phyloP scores from a whole-genome alignment of 352 stramenopile species.

The Bremia lactucae region DNA sequence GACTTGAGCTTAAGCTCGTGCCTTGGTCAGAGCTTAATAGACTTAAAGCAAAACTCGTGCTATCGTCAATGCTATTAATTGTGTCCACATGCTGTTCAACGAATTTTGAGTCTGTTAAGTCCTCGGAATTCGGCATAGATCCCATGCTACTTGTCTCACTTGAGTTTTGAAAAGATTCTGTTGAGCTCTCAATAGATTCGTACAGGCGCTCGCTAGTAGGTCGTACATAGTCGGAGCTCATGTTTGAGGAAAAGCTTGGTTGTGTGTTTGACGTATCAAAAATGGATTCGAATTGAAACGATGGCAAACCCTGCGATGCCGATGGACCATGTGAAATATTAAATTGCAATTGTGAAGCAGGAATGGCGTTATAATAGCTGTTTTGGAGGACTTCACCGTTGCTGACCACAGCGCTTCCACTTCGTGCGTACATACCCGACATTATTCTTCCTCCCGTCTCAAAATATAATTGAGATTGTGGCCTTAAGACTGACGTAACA shows the following conservation, averaged over 20 bases:
- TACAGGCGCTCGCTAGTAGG: not conserved
- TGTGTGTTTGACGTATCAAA: constrained; percentile 17
- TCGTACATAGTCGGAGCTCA: constrained; percentile 11
- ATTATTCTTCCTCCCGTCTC: not conserved
- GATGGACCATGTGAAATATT: constrained; percentile 3
- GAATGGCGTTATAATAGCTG: not conserved
- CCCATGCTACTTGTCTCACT: constrained; percentile 7
- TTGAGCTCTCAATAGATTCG: constrained; percentile 7
- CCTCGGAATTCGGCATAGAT: not conserved
- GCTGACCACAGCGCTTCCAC: not conserved
- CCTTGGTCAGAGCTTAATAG: constrained; percentile 8
- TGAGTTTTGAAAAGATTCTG: constrained; percentile 2
- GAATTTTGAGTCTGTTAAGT: constrained; percentile 1
- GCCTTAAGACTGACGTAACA: constrained; percentile 2
- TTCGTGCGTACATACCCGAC: not conserved
- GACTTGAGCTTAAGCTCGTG: constrained; percentile 19
- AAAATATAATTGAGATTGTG: constrained; percentile 4
- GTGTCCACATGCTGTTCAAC: not conserved
- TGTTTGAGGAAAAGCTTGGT: constrained; percentile 22
- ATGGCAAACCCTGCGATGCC: constrained; percentile 1
- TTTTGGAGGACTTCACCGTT: not conserved
- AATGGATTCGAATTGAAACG: constrained; percentile 2
- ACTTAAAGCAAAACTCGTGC: constrained; percentile 17
- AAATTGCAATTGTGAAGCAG: constrained; percentile 1
- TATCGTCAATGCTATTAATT: constrained; percentile 3